These are phyloP conservation scores for Lactarius sanguifluus DNA, from an alignment of 768 basidiomycete genomes.

Conservation along the genomic window DNA sequence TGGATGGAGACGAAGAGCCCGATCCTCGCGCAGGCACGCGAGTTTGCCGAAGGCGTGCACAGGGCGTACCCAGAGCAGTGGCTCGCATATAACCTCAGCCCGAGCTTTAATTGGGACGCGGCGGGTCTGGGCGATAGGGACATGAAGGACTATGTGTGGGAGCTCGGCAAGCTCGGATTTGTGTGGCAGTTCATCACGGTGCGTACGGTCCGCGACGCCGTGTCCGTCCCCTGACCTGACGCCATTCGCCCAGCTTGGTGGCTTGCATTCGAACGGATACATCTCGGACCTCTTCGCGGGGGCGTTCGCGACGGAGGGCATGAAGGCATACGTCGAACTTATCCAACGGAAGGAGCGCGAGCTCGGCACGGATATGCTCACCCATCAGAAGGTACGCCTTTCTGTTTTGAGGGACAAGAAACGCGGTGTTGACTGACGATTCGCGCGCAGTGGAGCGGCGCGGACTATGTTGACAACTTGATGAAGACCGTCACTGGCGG, in stretches of 20 bases:
- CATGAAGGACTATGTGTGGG: constrained; percentile 90
- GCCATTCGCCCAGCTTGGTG: constrained; percentile 68
- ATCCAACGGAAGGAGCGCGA: constrained; percentile 92
- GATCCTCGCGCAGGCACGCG: constrained; percentile 85
- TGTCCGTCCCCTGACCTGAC: background rate
- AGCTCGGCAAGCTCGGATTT: constrained; percentile 92
- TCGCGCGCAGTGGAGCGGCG: constrained; percentile 81
- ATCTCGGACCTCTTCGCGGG: constrained; percentile 92
- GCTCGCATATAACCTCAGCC: constrained; percentile 95
- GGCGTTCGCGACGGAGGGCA: constrained; percentile 89
- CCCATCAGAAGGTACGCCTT: constrained; percentile 83
- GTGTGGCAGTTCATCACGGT: constrained; percentile 99
- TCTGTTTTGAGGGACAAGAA: background rate
- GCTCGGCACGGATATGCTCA: constrained; percentile 92
- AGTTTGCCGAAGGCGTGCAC: constrained; percentile 89
- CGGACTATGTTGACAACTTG: constrained; percentile 86
- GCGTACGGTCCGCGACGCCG: constrained; percentile 34
- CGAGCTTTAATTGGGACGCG: constrained; percentile 93
- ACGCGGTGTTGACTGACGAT: constrained; percentile 22
- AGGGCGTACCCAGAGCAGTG: constrained; percentile 83
- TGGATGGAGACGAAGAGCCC: constrained; percentile 99
- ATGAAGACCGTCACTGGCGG: constrained; percentile 98
- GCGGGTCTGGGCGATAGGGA: constrained; percentile 84
- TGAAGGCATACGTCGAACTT: constrained; percentile 98
- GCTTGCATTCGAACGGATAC: constrained; percentile 95